These are phyloP conservation scores for Fusarium cyanostomum DNA, from an alignment of 2,329 filamentous ascomycete genomes.

Conservation along the genomic window DNA sequence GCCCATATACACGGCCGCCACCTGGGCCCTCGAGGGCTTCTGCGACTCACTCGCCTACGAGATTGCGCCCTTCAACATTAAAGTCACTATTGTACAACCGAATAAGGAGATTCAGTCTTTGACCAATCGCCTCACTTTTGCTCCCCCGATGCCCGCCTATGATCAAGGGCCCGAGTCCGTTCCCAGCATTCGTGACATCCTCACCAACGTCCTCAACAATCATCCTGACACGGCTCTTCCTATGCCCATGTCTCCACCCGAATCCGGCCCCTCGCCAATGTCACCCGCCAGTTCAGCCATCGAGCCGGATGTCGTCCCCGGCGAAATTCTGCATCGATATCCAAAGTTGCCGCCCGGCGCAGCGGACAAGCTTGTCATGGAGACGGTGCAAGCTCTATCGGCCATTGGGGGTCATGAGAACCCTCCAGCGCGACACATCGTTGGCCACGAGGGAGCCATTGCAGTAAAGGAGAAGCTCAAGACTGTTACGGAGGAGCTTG, in stretches of 20 bases:
- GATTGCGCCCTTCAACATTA: slow-evolving; percentile 95
- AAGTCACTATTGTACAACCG: slow-evolving; percentile 93
- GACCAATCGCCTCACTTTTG: slow-evolving; percentile 86
- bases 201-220: slow-evolving; percentile 80
- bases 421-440: slow-evolving; percentile 91
- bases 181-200: slow-evolving; percentile 83
- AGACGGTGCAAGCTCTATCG: slow-evolving; percentile 90
- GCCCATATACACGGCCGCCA: slow-evolving; percentile 89
- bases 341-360: slow-evolving; percentile 75
- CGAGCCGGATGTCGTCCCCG: slow-evolving; percentile 47
- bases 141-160: slow-evolving; percentile 74
- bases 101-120: slow-evolving; percentile 91
- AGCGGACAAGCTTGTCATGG: slow-evolving; percentile 78
- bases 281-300: slow-evolving; percentile 47
- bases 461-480: slow-evolving; percentile 96
- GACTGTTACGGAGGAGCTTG: slow-evolving; percentile 93
- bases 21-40: slow-evolving; percentile 95
- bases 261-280: slow-evolving; percentile 43
- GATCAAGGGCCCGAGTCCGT: slow-evolving; percentile 61
- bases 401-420: slow-evolving; percentile 97
- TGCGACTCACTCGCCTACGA: slow-evolving; percentile 97
- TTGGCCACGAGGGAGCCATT: slow-evolving; percentile 85
- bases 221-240: slow-evolving; percentile 71
- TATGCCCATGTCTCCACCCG: slow-evolving; percentile 35
- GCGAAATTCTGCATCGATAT: slow-evolving; percentile 72